Base-by-base conservation (phyloP, 768 basidiomycete genomes). In the Gloeopeniophorella convolvens region DNA sequence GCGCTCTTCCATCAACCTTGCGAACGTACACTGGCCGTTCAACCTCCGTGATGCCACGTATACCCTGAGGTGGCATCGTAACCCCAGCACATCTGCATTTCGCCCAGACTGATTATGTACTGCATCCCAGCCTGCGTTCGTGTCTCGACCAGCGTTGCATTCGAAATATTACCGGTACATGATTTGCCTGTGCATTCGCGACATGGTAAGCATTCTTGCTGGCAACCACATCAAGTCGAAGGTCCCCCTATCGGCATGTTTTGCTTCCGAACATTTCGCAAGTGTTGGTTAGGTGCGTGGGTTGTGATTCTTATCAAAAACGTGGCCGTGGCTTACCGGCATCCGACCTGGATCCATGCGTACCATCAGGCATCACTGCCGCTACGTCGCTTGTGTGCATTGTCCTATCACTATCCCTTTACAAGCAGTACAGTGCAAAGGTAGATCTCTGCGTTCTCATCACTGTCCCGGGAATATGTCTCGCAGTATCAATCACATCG, bases 191-290 rank as follows among this genome's bases (percentile, higher is more conserved):
- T n/a, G n/a, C n/a, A 10, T 33, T 16, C 6, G 15, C 13, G 36
- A 27, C 10, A 7, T 15, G 5, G 8, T 11, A 33, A 28, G 16
- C 23, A 32, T 24, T 20, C 23, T 3, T 27, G 15, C 10, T 21
- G 21, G 20, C 16, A 28, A 39, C 28, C 23, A 4, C 11, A 16
- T 39, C 24, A 27, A 30, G 4, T 43, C 13, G n/a, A 12, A 20
- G 20, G 26, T 30, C 18, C n/a, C 18, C n/a, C 15, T 9, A 13
- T n/a, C 24, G 21, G 9, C 21, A 46, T 53, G 47, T 21, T 55
- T 48, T 44, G 54, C 18, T 57, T 57, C 33, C 45, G 56, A 16
- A 31, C 54, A n/a, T 51, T 58, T 46, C 56, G 56, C 34, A 58
- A 58, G 54, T 50, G 49, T 32, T 58, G 56, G 34, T 13, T 58